phyloP scores from a whole-genome alignment of 1,284 basidiomycete species.

The Pseudozyma tsukubaensis region DNA sequence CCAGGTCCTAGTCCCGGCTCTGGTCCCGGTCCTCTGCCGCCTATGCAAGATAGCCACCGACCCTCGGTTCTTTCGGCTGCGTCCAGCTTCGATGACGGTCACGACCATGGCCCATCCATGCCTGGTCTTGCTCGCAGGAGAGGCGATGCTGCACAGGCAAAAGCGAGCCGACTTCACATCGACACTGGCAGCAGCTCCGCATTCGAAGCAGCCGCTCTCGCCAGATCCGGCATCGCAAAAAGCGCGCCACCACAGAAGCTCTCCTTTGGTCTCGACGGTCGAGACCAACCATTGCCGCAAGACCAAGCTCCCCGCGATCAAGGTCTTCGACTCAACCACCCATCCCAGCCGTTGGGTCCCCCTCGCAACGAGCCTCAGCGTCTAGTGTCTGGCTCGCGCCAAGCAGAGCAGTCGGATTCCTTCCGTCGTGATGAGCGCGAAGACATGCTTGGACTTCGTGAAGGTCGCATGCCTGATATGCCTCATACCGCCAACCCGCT shows the following conservation, averaged over 20 bases:
- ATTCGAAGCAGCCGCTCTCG: constrained; percentile 16
- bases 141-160: constrained; percentile 62
- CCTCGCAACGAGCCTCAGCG: constrained; percentile 38
- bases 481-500: constrained; percentile 45
- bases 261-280: constrained; percentile 49
- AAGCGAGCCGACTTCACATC: constrained; percentile 61
- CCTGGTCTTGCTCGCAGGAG: constrained; percentile 59
- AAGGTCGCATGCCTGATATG: constrained; percentile 40
- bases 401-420: constrained; percentile 11
- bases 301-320: constrained; percentile 24
- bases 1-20: constrained; percentile 33
- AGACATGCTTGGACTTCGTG: constrained; percentile 31
- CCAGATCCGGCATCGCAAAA: constrained; percentile 36
- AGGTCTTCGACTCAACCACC: constrained; percentile 20
- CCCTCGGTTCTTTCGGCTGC: constrained; percentile 37
- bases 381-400: constrained; percentile 30
- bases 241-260: constrained; percentile 65
- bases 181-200: constrained; percentile 40
- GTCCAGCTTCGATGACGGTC: constrained; percentile 36
- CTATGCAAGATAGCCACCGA: constrained; percentile 37
- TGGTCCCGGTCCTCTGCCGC: constrained; percentile 33
- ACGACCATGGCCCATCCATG: constrained; percentile 35
- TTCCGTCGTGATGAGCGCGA: constrained; percentile 40
- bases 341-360: constrained; percentile 11
- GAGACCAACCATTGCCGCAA: constrained; percentile 32